Conservation (phyloP, 129 eudicot genomes). For the Centrapalus pauciflorus region DNA sequence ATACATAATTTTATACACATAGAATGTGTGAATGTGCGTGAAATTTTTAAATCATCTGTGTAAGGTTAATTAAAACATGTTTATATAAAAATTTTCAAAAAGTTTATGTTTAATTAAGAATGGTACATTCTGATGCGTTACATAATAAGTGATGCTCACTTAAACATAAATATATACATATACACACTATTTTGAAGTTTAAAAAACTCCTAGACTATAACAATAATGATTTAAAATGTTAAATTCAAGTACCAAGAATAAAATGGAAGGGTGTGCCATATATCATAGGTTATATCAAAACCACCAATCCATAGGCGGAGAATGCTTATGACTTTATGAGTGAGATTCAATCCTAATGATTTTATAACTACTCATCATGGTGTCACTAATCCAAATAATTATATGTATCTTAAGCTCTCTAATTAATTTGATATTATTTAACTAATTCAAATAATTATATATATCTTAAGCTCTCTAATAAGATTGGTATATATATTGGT, state of each 20-base stretch:
- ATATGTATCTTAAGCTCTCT: neutral
- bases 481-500: too few species aligned
- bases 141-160: too few species aligned
- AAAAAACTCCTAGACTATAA: neutral
- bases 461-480: neutral
- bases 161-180: too few species aligned
- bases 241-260: constrained; percentile 12
- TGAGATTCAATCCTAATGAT: constrained; percentile 5
- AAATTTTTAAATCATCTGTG: too few species aligned
- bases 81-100: too few species aligned
- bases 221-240: constrained; percentile 3
- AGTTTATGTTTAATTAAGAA: too few species aligned
- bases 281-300: constrained; percentile 8
- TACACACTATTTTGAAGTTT: too few species aligned
- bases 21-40: too few species aligned
- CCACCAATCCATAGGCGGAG: constrained; percentile 19
- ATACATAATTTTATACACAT: too few species aligned
- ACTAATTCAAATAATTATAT: neutral
- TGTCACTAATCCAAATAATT: neutral
- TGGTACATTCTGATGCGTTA: too few species aligned
- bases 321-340: neutral
- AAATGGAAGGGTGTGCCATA: constrained; percentile 14
- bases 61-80: too few species aligned
- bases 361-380: neutral
- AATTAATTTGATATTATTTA: too few species aligned